Evolutionary conservation across 345 rosid species (phyloP).

Genomic region (Citrus sinensis): DNA sequence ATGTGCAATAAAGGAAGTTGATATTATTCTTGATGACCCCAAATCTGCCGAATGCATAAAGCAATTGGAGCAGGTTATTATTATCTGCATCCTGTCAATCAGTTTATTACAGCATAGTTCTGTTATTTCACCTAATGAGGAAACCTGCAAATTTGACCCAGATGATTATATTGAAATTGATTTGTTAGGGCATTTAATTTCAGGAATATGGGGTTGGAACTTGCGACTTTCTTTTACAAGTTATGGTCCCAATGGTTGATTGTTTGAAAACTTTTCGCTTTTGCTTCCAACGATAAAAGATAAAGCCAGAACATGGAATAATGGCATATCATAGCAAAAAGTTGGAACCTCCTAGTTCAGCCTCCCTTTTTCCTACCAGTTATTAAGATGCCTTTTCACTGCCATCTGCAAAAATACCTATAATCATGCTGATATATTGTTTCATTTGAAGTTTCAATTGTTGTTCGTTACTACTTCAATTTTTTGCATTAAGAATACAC

Average conservation of each 20-base stretch:
- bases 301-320: neutral
- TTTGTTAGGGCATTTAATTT: neutral
- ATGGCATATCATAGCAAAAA: neutral
- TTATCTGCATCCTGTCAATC: neutral
- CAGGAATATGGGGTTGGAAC: neutral
- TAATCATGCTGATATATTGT: neutral
- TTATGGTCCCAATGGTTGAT: neutral
- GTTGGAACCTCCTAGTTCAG: neutral
- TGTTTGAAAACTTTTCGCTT: neutral
- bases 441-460: neutral
- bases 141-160: neutral
- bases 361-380: neutral
- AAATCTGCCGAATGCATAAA: conserved; percentile 60
- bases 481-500: neutral
- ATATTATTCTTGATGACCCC: conserved; percentile 53
- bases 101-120: neutral
- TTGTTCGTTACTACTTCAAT: neutral
- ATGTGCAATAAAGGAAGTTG: conserved; percentile 75
- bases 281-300: neutral
- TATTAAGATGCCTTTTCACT: neutral
- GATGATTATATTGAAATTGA: neutral
- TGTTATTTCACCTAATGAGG: neutral
- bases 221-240: neutral
- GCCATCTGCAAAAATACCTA: neutral
- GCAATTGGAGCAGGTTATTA: conserved; percentile 63